phyloP scores from a whole-genome alignment of 2,329 filamentous ascomycete genomes.

The Aschersonia sp. region DNA sequence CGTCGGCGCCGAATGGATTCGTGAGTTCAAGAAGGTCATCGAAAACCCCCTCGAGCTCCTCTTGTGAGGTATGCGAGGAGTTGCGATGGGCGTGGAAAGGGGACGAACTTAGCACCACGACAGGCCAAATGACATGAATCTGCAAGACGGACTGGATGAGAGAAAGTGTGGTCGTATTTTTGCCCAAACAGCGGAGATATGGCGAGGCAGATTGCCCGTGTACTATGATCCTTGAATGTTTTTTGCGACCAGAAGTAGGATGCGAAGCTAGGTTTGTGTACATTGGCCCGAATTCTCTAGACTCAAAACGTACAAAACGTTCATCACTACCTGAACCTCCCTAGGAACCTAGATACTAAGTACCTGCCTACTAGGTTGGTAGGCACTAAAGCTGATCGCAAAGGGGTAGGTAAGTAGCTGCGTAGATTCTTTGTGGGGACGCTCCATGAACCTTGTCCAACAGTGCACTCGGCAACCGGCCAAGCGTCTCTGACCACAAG shows the following conservation, averaged over 20 bases:
- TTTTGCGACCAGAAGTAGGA: conserved; percentile 14
- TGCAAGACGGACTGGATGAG: background rate
- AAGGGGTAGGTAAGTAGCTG: no score
- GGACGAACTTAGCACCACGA: background rate
- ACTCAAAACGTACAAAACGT: background rate
- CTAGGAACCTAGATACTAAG: background rate
- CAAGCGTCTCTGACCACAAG: no score
- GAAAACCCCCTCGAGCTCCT: conserved; percentile 95
- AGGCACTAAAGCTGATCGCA: background rate
- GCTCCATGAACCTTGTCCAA: no score
- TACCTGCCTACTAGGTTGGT: background rate
- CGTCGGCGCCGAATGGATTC: conserved; percentile 91
- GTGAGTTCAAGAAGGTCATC: conserved; percentile 90
- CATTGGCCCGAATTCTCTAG: conserved; percentile 8
- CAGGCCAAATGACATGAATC: background rate
- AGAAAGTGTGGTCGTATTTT: no score
- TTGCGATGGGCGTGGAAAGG: conserved; percentile 1
- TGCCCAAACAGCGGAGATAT: no score
- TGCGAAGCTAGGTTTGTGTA: conserved; percentile 8
- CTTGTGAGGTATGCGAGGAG: conserved; percentile 34
- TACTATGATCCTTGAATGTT: conserved; percentile 29
- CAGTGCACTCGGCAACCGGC: no score
- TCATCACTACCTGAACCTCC: background rate
- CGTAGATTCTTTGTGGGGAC: no score
- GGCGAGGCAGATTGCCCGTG: conserved; percentile 18